A percentile compares a stretch with the other conserved stretches of the same genome.
Evolutionary conservation across 805 yeast species (phyloP).

Genomic region (Ogataea ganodermae): DNA sequence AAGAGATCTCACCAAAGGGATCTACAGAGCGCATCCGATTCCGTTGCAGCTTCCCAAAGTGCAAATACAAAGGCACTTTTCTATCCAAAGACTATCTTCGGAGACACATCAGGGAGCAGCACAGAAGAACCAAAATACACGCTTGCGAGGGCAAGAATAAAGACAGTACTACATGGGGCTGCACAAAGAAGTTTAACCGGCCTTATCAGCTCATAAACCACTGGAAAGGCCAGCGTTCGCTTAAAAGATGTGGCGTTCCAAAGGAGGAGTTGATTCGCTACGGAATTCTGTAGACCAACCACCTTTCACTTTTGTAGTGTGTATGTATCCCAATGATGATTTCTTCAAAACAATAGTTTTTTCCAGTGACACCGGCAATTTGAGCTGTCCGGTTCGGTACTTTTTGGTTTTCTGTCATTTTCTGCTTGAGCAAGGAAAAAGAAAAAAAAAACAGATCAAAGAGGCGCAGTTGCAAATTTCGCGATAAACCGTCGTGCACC

Average conservation of each 20-base stretch:
- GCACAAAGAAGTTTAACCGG: conserved; percentile 34
- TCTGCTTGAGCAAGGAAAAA: neutral
- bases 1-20: conserved; percentile 8
- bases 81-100: conserved; percentile 32
- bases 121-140: conserved; percentile 28
- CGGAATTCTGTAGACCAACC: conserved; percentile 17
- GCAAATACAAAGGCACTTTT: conserved; percentile 35
- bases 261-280: conserved; percentile 22
- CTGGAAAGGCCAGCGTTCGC: conserved; percentile 36
- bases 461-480: conserved; percentile 7
- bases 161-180: conserved; percentile 34
- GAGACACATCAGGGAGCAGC: conserved; percentile 36
- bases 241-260: conserved; percentile 34
- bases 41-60: conserved; percentile 25
- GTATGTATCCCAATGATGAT: conserved; percentile 2
- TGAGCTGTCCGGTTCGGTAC: neutral
- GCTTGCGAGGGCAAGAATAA: conserved; percentile 27
- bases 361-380: conserved; percentile 3
- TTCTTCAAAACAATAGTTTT: neutral
- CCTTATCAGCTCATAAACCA: conserved; percentile 38
- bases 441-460: neutral
- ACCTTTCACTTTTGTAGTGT: neutral
- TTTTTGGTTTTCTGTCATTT: neutral
- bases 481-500: conserved; percentile 1
- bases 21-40: conserved; percentile 12